Conservation (phyloP, 208 protist species). For the Acanthamoeba lenticulata region DNA sequence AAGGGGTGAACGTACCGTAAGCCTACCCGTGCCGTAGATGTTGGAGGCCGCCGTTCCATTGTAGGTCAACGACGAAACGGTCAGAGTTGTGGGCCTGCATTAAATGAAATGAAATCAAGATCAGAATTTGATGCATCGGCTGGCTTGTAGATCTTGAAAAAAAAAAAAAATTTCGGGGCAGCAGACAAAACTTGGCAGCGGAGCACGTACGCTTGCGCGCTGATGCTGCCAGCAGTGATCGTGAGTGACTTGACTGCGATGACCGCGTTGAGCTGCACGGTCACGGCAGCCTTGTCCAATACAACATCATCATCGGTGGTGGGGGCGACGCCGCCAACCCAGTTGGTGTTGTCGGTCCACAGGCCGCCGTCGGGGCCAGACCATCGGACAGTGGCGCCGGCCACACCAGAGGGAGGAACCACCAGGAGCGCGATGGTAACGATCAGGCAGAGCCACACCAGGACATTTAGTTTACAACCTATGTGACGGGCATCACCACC, state of each 20-base stretch:
- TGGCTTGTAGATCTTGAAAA: too few relatives aligned
- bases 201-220: not conserved
- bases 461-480: too few relatives aligned
- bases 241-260: not conserved
- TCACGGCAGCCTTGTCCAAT: not conserved
- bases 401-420: not conserved
- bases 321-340: not conserved
- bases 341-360: constrained; percentile 11
- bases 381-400: not conserved
- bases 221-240: not conserved
- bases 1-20: not conserved
- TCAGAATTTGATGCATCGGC: too few relatives aligned
- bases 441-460: not conserved
- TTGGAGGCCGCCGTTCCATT: not conserved
- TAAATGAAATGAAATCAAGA: not conserved
- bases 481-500: too few relatives aligned
- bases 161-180: not conserved
- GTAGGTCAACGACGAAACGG: not conserved
- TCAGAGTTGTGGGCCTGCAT: not conserved
- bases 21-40: constrained; percentile 19
- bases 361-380: not conserved
- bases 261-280: not conserved
- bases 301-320: not conserved
- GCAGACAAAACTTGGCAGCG: not conserved
- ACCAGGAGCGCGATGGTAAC: not conserved